These are phyloP conservation scores for Bodo saltans DNA, from an alignment of 78 protist species.

Conservation along the genomic window DNA sequence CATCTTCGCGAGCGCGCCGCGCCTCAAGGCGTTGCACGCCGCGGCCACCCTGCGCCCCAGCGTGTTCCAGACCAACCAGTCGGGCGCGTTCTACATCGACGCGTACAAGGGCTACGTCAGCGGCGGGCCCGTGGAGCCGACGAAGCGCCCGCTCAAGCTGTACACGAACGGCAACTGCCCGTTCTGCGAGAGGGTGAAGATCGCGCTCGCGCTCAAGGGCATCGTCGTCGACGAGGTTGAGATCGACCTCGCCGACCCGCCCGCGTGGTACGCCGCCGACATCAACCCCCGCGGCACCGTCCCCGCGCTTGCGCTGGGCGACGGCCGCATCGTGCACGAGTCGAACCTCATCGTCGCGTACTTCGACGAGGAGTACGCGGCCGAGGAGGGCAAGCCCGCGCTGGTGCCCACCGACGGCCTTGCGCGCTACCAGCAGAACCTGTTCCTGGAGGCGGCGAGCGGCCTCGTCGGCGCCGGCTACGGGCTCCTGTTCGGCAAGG, in stretches of 20 bases:
- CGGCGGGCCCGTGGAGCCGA: not conserved
- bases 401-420: no score
- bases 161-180: not conserved
- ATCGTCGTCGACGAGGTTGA: not conserved
- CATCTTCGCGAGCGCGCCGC: not conserved
- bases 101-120: not conserved
- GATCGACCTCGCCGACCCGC: not conserved
- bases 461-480: not conserved
- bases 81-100: not conserved
- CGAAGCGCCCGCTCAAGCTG: conserved; percentile 9
- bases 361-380: not conserved
- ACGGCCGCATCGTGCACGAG: not conserved
- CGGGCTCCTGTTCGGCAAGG: not conserved
- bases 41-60: not conserved
- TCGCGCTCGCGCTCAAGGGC: not conserved
- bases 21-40: not conserved
- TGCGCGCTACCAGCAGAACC: no score
- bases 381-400: no score
- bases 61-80: not conserved
- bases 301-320: conserved; percentile 1
- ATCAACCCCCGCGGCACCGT: not conserved
- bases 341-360: not conserved
- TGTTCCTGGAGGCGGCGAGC: not conserved
- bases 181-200: not conserved
- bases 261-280: not conserved